Base-by-base conservation (phyloP, 306 rosid species). In the Cucurbita ficifolia region DNA sequence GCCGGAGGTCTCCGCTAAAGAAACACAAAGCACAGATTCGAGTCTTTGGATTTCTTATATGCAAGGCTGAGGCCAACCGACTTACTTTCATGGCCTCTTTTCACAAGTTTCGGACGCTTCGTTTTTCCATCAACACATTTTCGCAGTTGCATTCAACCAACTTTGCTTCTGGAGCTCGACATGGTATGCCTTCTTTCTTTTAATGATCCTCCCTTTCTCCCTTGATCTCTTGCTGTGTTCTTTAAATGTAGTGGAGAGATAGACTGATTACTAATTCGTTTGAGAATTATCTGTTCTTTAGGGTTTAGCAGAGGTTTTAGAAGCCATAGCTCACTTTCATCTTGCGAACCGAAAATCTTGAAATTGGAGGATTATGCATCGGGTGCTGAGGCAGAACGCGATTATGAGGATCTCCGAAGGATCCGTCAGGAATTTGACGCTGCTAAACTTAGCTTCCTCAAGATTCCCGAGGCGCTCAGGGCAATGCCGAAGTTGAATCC, bases 401-500 rank as follows among this genome's bases (percentile, higher is more conserved):
- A 84, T 3, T 59, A 7, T 21, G 87, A 81, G 39, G 96, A 87
- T 82, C 79, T 89, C 13, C 65, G 43, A 45, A 76, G 62, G 65
- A 84, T 94, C 80, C 88, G 94, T 43, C 81, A 75, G 17, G 88
- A 86, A 75, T 90, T 88, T 48, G 86, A 86, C 76, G 84, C 82
- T 21, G 92, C 88, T 1, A 94, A 89, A 79, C 83, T 55, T 81
- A 77, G 84, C 78, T 90, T 90, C 80, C 79, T 75, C 78, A 80
- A 80, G 67, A 85, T 86, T 80, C 97, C 98, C 0, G 82, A 81
- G 76, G 79, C 87, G 1, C 87, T 94, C 69, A 81, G 81, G 69
- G 73, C 70, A 77, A 79, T 87, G 94, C 90, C 88, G 2, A 88
- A 86, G 83, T 80, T 90, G 92, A 89, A 94, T 84, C 98, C 98